Evolutionary conservation across 1,139 yeast genomes (phyloP).

Genomic region (Lodderomyces oxycetoniae): DNA sequence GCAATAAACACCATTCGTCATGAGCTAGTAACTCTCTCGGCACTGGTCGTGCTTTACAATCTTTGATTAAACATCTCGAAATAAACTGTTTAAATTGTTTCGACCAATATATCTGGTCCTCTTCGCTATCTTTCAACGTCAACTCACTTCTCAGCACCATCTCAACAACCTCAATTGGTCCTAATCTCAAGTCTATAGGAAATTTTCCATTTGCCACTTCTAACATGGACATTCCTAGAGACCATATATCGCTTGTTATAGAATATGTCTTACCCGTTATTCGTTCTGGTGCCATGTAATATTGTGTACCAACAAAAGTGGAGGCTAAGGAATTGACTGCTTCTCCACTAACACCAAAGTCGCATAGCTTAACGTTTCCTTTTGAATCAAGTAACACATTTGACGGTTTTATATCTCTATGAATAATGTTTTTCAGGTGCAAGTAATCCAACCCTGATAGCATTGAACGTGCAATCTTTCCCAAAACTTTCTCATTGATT

Average conservation of each 20-base stretch:
- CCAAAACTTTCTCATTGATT: conserved; percentile 87
- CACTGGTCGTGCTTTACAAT: conserved; percentile 74
- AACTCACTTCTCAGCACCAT: conserved; percentile 83
- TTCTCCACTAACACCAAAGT: conserved; percentile 98
- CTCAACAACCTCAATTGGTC: conserved; percentile 82
- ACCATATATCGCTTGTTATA: conserved; percentile 95
- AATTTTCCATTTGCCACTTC: conserved; percentile 90
- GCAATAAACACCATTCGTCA: conserved; percentile 14
- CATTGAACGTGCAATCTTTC: conserved; percentile 83
- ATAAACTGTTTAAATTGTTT: conserved; percentile 78
- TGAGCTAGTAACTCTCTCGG: conserved; percentile 77
- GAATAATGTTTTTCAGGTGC: conserved; percentile 83
- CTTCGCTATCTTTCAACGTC: conserved; percentile 67
- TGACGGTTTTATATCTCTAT: conserved; percentile 91
- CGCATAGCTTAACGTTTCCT: conserved; percentile 90
- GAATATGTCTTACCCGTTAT: conserved; percentile 93
- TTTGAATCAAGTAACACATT: conserved; percentile 68
- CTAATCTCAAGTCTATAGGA: conserved; percentile 50
- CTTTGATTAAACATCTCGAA: conserved; percentile 75
- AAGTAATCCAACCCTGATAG: conserved; percentile 79
- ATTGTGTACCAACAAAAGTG: conserved; percentile 94
- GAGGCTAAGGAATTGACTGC: conserved; percentile 93
- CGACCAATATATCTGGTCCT: conserved; percentile 75
- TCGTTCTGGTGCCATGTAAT: conserved; percentile 98
- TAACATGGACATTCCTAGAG: conserved; percentile 80